Percentiles rank a stretch among this genome's conserved stretches.
Conservation (phyloP, 306 rosid species). For the Fragaria ananassa region DNA sequence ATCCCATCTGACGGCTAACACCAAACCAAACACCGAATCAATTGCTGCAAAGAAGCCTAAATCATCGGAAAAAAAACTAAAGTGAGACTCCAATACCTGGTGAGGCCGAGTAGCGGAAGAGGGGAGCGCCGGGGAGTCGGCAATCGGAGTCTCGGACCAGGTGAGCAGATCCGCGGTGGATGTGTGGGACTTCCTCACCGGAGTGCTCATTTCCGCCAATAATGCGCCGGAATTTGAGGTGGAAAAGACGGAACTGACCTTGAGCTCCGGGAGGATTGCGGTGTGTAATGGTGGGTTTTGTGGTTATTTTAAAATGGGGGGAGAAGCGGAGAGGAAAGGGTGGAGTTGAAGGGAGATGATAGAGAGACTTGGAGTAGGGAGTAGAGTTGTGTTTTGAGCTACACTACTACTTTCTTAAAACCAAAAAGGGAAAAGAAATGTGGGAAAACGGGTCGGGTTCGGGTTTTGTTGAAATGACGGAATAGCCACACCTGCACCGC, state of each 20-base stretch:
- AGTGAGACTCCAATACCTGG: conserved; percentile 47
- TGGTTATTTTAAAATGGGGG: background rate
- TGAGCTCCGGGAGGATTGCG: conserved; percentile 23
- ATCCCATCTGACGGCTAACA: conserved; percentile 96
- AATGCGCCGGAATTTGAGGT: background rate
- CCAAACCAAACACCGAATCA: background rate
- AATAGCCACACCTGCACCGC: conserved; percentile 26
- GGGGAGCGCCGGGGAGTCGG: conserved; percentile 58
- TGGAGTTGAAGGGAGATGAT: conserved; percentile 36
- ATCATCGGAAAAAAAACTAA: background rate
- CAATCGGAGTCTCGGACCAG: conserved; percentile 74
- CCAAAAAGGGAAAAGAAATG: background rate
- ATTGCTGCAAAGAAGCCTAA: background rate
- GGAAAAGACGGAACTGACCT: conserved; percentile 48
- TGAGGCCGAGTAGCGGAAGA: conserved; percentile 65
- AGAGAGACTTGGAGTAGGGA: conserved; percentile 24
- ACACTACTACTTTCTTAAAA: conserved; percentile 41
- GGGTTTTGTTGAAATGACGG: background rate
- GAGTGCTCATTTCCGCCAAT: conserved; percentile 52
- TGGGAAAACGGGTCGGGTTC: background rate
- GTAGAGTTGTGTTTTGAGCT: conserved; percentile 26
- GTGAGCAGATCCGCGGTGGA: conserved; percentile 99
- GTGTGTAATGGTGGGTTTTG: background rate
- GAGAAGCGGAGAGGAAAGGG: background rate
- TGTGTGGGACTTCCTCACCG: conserved; percentile 89